Evolutionary conservation across 2,329 filamentous ascomycete species (phyloP), one percentile per base, ranked within the genome.

Genomic region (Ceratocystis cacaofunesta): DNA sequence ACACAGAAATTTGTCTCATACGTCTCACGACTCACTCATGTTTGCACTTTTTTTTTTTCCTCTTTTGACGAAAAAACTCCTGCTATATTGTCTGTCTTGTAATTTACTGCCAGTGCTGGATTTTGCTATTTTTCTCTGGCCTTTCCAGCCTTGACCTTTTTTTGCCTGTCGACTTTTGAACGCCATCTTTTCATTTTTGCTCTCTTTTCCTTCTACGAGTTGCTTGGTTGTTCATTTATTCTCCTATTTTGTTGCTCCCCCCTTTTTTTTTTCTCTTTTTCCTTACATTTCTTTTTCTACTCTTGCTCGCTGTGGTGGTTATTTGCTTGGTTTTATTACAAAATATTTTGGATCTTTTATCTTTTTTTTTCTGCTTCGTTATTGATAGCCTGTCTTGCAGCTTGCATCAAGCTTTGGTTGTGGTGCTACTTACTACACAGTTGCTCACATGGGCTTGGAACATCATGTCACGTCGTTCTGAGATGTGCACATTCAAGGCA

Each of bases 211-310:
- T 15, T 58, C 30, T 52, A 28, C 52, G 36, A 36, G 64, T 17
- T 50, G n/a, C 30, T 17, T 61, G 17, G n/a, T 52, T 64, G 32
- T 46, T 22, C 28, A 19, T 58, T 64, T 58, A 19, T 62, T 64
- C 22, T 60, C 19, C 44, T 64, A 6, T n/a, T 57, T 44, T 46
- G 22, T 3, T 46, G 8, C 7, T 19, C 44, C 2, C 10, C 7
- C 30, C 19, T 46, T 10, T 63, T 52, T 65, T n/a, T 25, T 3
- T 3, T 25, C 22, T 25, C 22, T 55, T n/a, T 65, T 61, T 41
- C 25, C 28, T 58, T 61, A 36, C 46, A 50, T 61, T 55, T 63
- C 25, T 28, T 41, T 61, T 25, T 44, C 22, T 44, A n/a, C 28
- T 57, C 15, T 52, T 64, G 41, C 32, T 57, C 22, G 48, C 30